A percentile compares a stretch with the other conserved stretches of the same genome.
Conservation (phyloP, 73 alveolate species). For the Tetrahymena borealis region DNA sequence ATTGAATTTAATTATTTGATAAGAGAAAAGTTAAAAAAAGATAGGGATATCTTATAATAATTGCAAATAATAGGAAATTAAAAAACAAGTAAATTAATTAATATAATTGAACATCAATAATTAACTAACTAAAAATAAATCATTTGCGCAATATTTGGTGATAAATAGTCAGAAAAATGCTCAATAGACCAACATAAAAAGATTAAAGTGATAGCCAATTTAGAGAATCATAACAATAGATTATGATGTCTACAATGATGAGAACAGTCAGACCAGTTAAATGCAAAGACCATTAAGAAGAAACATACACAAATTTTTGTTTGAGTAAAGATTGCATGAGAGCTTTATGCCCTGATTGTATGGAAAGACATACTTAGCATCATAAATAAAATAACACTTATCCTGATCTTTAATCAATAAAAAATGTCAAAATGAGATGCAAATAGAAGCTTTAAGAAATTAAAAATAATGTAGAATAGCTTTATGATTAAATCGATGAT, state of each 20-base stretch:
- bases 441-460: not conserved
- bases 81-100: too few species aligned
- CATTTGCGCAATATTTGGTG: too few species aligned
- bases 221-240: not conserved
- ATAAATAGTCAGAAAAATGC: too few species aligned
- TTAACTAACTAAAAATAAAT: too few species aligned
- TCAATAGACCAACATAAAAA: too few species aligned
- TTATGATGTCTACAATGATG: not conserved
- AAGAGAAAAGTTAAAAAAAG: too few species aligned
- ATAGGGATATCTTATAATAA: too few species aligned
- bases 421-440: not conserved
- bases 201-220: too few species aligned
- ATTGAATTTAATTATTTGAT: too few species aligned
- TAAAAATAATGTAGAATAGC: not conserved
- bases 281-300: constrained; percentile 10
- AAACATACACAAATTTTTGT: constrained; percentile 6
- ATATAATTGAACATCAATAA: too few species aligned
- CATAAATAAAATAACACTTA: constrained; percentile 4
- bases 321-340: constrained; percentile 10
- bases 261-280: not conserved
- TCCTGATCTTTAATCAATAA: constrained; percentile 10
- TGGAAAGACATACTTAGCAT: constrained; percentile 8
- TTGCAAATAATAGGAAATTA: too few species aligned
- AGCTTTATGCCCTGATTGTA: constrained; percentile 24
- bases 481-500: not conserved